Evolutionary conservation across 148 eudicot genomes (phyloP).

Genomic region (Beta vulgaris): DNA sequence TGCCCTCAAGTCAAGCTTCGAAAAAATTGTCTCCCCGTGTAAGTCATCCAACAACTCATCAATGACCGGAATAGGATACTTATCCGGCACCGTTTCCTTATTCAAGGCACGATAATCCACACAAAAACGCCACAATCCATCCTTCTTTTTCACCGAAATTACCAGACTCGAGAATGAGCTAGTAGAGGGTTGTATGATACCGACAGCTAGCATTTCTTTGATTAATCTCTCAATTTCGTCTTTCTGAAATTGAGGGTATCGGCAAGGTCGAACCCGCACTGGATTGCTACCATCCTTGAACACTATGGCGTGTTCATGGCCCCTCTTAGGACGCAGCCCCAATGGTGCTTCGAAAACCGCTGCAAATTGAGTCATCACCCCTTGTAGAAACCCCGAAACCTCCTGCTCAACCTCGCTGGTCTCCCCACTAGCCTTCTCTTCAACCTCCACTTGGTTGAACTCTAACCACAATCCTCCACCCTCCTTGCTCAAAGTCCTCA

Average conservation of each 20-base stretch:
- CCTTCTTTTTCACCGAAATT: background rate
- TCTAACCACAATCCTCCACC: background rate
- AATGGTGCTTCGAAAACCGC: background rate
- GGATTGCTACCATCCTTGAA: background rate
- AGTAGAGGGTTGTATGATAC: background rate
- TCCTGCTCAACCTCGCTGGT: background rate
- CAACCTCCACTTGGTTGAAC: background rate
- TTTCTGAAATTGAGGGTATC: background rate
- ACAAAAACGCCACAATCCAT: background rate
- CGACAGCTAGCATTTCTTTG: background rate
- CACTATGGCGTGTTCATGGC: background rate
- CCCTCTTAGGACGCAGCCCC: background rate
- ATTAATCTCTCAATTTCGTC: background rate
- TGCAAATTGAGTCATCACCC: background rate
- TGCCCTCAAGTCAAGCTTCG: too few species aligned
- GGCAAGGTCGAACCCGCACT: too few species aligned
- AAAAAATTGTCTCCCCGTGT: too few species aligned
- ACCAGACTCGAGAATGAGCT: background rate
- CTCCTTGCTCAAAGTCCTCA: background rate
- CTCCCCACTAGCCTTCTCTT: background rate
- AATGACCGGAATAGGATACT: background rate
- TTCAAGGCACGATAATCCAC: background rate
- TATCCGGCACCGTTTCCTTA: background rate
- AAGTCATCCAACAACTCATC: background rate
- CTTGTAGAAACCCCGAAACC: background rate